These are phyloP conservation scores for Tuber indicum DNA, from an alignment of 495 filamentous ascomycete species.

Conservation along the genomic window DNA sequence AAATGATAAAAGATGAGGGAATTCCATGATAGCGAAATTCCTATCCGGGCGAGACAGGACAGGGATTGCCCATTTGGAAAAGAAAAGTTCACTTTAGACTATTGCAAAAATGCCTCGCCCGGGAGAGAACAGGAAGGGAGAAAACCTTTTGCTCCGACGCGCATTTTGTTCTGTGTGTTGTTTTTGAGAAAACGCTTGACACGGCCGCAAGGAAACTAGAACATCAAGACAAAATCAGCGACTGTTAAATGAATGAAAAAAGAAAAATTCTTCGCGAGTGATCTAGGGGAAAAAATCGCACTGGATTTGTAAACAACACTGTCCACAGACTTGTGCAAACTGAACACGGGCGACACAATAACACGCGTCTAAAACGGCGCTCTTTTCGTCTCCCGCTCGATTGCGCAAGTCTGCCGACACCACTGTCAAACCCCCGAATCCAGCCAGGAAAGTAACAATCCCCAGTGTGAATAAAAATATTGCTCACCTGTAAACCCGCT, in stretches of 20 bases:
- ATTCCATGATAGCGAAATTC: neutral
- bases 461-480: slow-evolving; percentile 30
- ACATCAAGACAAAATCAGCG: slow-evolving; percentile 42
- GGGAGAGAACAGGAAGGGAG: neutral
- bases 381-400: slow-evolving; percentile 5
- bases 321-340: slow-evolving; percentile 13
- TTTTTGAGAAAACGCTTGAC: slow-evolving; percentile 99
- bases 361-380: slow-evolving; percentile 28
- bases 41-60: neutral
- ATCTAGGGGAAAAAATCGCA: neutral
- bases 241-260: neutral
- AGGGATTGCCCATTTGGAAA: neutral
- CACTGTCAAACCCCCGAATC: slow-evolving; percentile 9
- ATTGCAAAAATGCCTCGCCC: neutral
- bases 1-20: slow-evolving; percentile 4
- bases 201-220: slow-evolving; percentile 96
- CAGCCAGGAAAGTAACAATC: slow-evolving; percentile 21
- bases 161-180: slow-evolving; percentile 99
- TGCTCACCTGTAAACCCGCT: slow-evolving; percentile 94
- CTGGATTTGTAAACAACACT: slow-evolving; percentile 11
- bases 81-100: neutral
- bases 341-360: slow-evolving; percentile 10
- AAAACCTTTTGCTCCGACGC: slow-evolving; percentile 88
- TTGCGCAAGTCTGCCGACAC: slow-evolving; percentile 4
- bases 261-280: no score